phyloP scores from a whole-genome alignment of 768 basidiomycete species.

The Kwoniella sp. region DNA sequence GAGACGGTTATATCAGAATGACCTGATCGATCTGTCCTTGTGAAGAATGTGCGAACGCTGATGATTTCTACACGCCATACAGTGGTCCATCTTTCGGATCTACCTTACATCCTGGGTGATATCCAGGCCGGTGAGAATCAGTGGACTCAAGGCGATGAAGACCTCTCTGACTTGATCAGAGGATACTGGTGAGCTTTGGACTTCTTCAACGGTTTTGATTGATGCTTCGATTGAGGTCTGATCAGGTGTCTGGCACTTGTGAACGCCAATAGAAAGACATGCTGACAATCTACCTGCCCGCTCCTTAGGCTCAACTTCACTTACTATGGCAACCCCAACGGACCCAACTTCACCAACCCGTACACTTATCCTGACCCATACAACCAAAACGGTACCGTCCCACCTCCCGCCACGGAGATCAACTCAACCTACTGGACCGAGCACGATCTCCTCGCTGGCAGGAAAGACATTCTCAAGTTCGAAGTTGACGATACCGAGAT shows the following conservation, averaged over 20 bases:
- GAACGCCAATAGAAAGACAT: too few relatives aligned
- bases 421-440: slow-evolving; percentile 22
- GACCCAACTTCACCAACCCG: slow-evolving; percentile 14
- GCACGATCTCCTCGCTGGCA: slow-evolving; percentile 11
- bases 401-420: slow-evolving; percentile 1
- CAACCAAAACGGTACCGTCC: slow-evolving; percentile 11
- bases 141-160: slow-evolving; percentile 31
- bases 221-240: too few relatives aligned
- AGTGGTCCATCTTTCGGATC: slow-evolving; percentile 14
- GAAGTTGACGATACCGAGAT: slow-evolving; percentile 11
- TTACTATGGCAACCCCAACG: slow-evolving; percentile 43
- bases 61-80: neutral
- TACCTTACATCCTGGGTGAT: slow-evolving; percentile 16
- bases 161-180: slow-evolving; percentile 32
- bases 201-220: too few relatives aligned
- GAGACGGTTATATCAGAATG: neutral
- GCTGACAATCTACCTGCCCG: too few relatives aligned
- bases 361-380: slow-evolving; percentile 19
- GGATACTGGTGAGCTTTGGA: slow-evolving; percentile 48
- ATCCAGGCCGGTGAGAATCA: slow-evolving; percentile 13
- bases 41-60: neutral
- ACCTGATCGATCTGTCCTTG: neutral
- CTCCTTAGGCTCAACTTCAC: slow-evolving; percentile 49
- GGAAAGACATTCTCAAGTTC: slow-evolving; percentile 19
- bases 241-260: too few relatives aligned